phyloP scores from a whole-genome alignment of 306 rosid species.

The Parietaria judaica region DNA sequence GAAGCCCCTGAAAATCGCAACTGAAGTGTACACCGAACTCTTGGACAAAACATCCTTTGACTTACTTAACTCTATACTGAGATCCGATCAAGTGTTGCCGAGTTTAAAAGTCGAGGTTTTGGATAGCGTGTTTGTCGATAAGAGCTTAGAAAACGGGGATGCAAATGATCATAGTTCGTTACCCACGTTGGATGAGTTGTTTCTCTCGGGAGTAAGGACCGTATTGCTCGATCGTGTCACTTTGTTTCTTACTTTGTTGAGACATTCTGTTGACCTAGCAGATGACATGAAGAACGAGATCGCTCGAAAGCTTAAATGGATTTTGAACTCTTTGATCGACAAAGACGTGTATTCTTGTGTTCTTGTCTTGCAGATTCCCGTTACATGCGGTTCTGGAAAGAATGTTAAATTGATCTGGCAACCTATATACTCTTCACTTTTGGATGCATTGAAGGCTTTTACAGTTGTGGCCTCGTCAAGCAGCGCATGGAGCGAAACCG shows the following conservation, averaged over 20 bases:
- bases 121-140: constrained; percentile 45
- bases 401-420: constrained; percentile 48
- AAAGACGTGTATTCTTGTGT: constrained; percentile 60
- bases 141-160: constrained; percentile 30
- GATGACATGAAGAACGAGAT: constrained; percentile 45
- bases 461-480: constrained; percentile 62
- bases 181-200: constrained; percentile 26
- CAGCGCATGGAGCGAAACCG: constrained; percentile 50
- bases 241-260: constrained; percentile 47
- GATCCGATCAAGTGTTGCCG: constrained; percentile 47
- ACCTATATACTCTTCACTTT: constrained; percentile 49
- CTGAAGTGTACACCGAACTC: constrained; percentile 54
- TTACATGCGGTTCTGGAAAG: constrained; percentile 43
- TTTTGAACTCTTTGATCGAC: constrained; percentile 50
- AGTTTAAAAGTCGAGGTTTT: constrained; percentile 51
- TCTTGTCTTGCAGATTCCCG: constrained; percentile 63
- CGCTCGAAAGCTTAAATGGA: constrained; percentile 52
- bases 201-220: constrained; percentile 34
- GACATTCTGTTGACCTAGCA: constrained; percentile 45
- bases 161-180: constrained; percentile 24
- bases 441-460: constrained; percentile 70
- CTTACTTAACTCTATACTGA: constrained; percentile 48
- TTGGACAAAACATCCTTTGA: constrained; percentile 65
- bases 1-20: constrained; percentile 42
- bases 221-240: constrained; percentile 44